Conservation (phyloP, 129 eudicot species). For the Helichrysum umbraculigerum region DNA sequence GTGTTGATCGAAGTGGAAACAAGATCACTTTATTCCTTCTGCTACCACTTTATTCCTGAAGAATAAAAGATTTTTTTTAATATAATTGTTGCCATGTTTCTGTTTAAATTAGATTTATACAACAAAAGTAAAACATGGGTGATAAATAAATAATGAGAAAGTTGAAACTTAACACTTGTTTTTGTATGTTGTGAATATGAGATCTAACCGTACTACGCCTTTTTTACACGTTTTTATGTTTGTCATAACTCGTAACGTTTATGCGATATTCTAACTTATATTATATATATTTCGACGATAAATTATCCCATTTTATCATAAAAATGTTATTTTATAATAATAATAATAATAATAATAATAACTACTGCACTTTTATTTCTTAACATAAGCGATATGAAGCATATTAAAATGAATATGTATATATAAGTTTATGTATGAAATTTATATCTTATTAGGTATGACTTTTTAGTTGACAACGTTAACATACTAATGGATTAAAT, state of each 20-base stretch:
- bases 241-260: background rate
- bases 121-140: constrained; percentile 21
- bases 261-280: too few relatives aligned
- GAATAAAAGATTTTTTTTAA: background rate
- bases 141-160: constrained; percentile 24
- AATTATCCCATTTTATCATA: too few relatives aligned
- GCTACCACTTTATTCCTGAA: constrained; percentile 31
- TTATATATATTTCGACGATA: too few relatives aligned
- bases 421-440: too few relatives aligned
- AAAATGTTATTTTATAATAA: too few relatives aligned
- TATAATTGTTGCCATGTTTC: background rate
- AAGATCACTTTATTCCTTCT: constrained; percentile 32
- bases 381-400: too few relatives aligned
- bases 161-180: constrained; percentile 31
- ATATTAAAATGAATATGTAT: too few relatives aligned
- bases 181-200: constrained; percentile 17
- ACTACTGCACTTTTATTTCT: too few relatives aligned
- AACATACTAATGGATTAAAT: too few relatives aligned
- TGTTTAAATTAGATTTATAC: background rate
- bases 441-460: too few relatives aligned
- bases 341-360: too few relatives aligned
- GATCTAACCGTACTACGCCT: constrained; percentile 6
- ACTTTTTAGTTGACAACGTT: too few relatives aligned
- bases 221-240: background rate
- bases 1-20: constrained; percentile 26